These are phyloP conservation scores for Zoysia matrella DNA, from an alignment of 202 grass and related monocot species.

Conservation along the genomic window DNA sequence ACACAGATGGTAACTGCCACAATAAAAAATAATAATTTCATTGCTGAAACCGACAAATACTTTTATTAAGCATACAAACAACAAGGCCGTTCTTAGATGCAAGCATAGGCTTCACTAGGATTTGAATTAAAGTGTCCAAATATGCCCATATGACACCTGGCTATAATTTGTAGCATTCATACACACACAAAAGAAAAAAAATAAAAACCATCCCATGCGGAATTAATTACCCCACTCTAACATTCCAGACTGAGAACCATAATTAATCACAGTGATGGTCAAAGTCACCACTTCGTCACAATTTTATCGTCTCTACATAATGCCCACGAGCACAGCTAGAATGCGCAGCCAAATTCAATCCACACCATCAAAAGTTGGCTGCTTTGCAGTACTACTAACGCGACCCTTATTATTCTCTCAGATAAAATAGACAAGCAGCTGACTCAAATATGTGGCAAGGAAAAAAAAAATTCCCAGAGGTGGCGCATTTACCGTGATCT, in stretches of 20 bases:
- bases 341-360: not conserved
- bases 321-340: not conserved
- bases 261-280: not conserved
- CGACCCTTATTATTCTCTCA: not conserved
- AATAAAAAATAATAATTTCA: slow-evolving; percentile 12
- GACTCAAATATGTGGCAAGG: not conserved
- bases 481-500: slow-evolving; percentile 82
- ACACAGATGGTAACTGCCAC: slow-evolving; percentile 92
- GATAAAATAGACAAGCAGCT: not conserved
- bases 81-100: not conserved
- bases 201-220: not conserved
- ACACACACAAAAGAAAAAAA: not conserved
- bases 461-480: not conserved
- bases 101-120: not conserved
- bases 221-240: not conserved
- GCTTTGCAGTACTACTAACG: not conserved
- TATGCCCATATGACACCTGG: not conserved
- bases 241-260: not conserved
- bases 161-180: not conserved
- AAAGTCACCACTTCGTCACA: not conserved
- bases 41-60: slow-evolving; percentile 5
- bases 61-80: not conserved
- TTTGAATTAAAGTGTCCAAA: not conserved
- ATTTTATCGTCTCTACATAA: not conserved
- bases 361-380: not conserved